These are phyloP conservation scores for Takashimella koratensis DNA, from an alignment of 1,284 basidiomycete genomes.

Conservation along the genomic window DNA sequence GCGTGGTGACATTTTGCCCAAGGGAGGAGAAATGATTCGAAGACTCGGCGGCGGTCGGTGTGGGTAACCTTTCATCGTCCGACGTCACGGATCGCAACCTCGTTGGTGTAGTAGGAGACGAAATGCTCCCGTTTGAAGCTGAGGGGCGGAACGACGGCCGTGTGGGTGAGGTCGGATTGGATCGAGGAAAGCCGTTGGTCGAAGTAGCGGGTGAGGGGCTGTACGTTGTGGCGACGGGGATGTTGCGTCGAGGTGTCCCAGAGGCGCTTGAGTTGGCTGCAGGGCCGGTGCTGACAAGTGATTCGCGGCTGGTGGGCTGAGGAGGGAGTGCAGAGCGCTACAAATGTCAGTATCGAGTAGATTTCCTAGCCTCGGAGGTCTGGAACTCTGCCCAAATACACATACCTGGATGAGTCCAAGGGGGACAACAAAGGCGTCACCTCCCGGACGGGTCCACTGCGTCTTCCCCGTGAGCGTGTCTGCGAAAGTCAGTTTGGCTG, in stretches of 20 bases:
- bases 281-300: too few relatives aligned
- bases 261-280: too few relatives aligned
- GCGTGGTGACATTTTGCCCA: too few relatives aligned
- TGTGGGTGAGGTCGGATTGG: neutral
- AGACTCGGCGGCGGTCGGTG: neutral
- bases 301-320: too few relatives aligned
- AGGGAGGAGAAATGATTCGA: neutral
- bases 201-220: neutral
- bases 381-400: too few relatives aligned
- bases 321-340: neutral
- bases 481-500: slow-evolving; percentile 3
- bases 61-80: neutral
- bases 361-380: too few relatives aligned
- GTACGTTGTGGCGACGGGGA: neutral
- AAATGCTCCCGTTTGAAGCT: neutral
- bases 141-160: neutral
- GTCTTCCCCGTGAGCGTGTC: slow-evolving; percentile 76
- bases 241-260: neutral
- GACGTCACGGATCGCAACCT: neutral
- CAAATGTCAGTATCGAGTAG: neutral
- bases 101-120: neutral
- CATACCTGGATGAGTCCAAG: slow-evolving; percentile 70
- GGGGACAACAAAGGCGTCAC: slow-evolving; percentile 76
- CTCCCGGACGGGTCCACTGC: slow-evolving; percentile 76
- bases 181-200: neutral